Percentiles rank a stretch among this genome's conserved stretches.
Evolutionary conservation across 2,329 filamentous ascomycete species (phyloP).

Genomic region (Pseudogymnoascus sp.): DNA sequence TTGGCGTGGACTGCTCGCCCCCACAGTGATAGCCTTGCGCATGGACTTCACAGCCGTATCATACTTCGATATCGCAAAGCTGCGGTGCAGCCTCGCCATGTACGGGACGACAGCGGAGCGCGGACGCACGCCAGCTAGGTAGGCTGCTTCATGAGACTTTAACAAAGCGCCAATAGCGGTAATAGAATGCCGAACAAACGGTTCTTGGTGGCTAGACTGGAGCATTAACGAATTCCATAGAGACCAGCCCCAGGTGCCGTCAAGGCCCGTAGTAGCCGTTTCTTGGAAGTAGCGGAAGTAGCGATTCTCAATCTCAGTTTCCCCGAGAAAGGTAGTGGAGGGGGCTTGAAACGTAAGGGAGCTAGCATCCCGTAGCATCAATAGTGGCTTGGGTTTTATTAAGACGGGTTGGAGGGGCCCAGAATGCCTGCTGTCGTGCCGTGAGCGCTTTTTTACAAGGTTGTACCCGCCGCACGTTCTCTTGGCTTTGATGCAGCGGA

Average conservation of each 20-base stretch:
- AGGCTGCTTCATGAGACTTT: conserved; percentile 12
- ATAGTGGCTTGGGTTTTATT: conserved; percentile 13
- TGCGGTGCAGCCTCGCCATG: conserved; percentile 3
- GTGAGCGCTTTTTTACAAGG: neutral
- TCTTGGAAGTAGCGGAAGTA: conserved; percentile 56
- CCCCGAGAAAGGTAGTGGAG: conserved; percentile 34
- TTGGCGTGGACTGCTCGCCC: neutral
- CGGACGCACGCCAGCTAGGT: conserved; percentile 10
- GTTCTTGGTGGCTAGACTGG: conserved; percentile 17
- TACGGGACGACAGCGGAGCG: conserved; percentile 22
- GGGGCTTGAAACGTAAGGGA: conserved; percentile 17
- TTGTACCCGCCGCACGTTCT: conserved; percentile 53
- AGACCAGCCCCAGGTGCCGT: conserved; percentile 52
- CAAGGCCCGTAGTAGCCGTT: conserved; percentile 52
- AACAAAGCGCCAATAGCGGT: conserved; percentile 20
- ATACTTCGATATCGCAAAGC: conserved; percentile 11
- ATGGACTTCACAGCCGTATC: conserved; percentile 7
- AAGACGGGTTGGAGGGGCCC: conserved; percentile 11
- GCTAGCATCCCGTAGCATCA: conserved; percentile 26
- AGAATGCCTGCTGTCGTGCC: neutral
- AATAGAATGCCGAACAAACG: conserved; percentile 20
- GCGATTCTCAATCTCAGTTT: conserved; percentile 43
- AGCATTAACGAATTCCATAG: conserved; percentile 19
- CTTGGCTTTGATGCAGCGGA: conserved; percentile 52
- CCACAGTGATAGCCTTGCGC: neutral